Conservation (phyloP, 2,329 filamentous ascomycete genomes). For the Fusarium sp. region DNA sequence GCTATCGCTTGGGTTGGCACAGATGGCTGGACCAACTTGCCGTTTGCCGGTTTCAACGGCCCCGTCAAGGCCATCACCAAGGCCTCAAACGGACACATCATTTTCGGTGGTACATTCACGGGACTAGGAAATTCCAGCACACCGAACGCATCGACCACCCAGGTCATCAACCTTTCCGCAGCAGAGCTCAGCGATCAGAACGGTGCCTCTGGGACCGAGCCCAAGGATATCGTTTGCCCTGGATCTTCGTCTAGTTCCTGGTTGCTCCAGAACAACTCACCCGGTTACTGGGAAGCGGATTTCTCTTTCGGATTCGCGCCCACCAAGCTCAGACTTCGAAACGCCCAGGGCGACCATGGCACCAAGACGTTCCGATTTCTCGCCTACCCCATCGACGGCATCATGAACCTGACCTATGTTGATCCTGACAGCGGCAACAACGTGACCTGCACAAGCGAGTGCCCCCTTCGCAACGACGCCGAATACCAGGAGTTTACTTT, state of each 20-base stretch:
- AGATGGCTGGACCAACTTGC: slow-evolving; percentile 77
- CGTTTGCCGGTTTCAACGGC: slow-evolving; percentile 94
- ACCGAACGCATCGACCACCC: slow-evolving; percentile 71
- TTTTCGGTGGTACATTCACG: slow-evolving; percentile 91
- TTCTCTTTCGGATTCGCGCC: slow-evolving; percentile 87
- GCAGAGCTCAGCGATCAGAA: slow-evolving; percentile 74
- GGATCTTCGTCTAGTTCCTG: slow-evolving; percentile 77
- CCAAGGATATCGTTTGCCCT: slow-evolving; percentile 81
- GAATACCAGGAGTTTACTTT: slow-evolving; percentile 90
- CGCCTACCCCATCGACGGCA: slow-evolving; percentile 84
- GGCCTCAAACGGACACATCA: slow-evolving; percentile 79
- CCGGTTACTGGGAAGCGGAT: slow-evolving; percentile 82
- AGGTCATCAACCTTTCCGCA: slow-evolving; percentile 84
- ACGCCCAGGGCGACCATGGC: slow-evolving; percentile 84
- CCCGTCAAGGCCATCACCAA: slow-evolving; percentile 86
- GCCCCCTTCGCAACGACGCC: slow-evolving; percentile 78
- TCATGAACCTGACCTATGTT: slow-evolving; percentile 94
- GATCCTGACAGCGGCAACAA: slow-evolving; percentile 75
- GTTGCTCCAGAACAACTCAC: slow-evolving; percentile 73
- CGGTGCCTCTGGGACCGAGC: slow-evolving; percentile 68
- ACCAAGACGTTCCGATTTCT: slow-evolving; percentile 89
- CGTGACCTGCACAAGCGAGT: slow-evolving; percentile 78
- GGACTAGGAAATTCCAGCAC: slow-evolving; percentile 82
- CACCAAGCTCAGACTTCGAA: slow-evolving; percentile 85
- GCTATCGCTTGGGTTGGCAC: slow-evolving; percentile 80